Evolutionary conservation across 441 rosid species (phyloP).

Genomic region (Adansonia rubrostipa): DNA sequence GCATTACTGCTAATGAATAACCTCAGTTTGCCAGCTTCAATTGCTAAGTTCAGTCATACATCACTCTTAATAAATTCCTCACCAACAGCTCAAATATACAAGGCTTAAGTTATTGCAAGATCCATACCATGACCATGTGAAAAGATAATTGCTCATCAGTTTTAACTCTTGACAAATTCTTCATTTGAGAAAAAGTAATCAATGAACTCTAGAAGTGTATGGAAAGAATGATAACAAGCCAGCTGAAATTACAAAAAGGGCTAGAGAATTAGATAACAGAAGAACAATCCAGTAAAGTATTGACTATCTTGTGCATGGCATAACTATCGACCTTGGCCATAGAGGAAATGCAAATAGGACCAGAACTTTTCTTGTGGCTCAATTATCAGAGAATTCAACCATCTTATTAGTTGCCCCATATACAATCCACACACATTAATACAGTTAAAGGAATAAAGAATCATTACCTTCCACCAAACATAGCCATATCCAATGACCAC

Average conservation of each 20-base stretch:
- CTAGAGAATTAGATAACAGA: neutral
- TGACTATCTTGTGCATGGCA: too few species aligned
- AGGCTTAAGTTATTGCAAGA: neutral
- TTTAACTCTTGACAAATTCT: neutral
- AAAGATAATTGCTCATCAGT: neutral
- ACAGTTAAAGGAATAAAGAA: slow-evolving; percentile 10
- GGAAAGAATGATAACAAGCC: neutral
- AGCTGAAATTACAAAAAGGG: neutral
- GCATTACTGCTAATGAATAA: too few species aligned
- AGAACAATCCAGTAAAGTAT: neutral
- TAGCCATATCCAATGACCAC: slow-evolving; percentile 87
- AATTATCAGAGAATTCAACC: slow-evolving; percentile 16
- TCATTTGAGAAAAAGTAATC: neutral
- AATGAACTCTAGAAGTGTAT: neutral
- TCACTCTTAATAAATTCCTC: neutral
- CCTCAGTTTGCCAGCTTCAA: neutral
- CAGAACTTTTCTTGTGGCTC: neutral
- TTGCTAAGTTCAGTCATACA: neutral
- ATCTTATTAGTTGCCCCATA: neutral
- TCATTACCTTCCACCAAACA: slow-evolving; percentile 95
- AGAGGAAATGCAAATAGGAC: neutral
- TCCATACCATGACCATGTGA: neutral
- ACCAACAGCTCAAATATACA: slow-evolving; percentile 1
- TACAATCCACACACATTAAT: neutral
- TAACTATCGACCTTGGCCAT: neutral